Percentiles rank a stretch among this genome's conserved stretches.
phyloP scores from a whole-genome alignment of 495 filamentous ascomycete species.

The Hypoxylon crocopeplum region DNA sequence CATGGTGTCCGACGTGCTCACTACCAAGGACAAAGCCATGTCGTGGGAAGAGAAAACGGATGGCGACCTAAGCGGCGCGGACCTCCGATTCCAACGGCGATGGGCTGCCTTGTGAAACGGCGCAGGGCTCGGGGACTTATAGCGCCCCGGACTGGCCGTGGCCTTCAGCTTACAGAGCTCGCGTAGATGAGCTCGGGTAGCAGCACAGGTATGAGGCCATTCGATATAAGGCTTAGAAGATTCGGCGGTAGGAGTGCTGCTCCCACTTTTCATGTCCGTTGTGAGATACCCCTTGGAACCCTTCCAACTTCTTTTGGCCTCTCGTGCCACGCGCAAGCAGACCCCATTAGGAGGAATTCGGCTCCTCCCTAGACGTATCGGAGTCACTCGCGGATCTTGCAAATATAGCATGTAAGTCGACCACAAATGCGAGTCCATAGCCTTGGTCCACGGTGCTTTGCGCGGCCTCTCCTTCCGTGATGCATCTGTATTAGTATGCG shows the following conservation, averaged over 20 bases:
- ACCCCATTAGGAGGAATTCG: conserved; percentile 88
- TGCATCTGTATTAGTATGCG: conserved; percentile 3
- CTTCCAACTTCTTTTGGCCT: conserved; percentile 86
- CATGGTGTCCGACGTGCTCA: conserved; percentile 83
- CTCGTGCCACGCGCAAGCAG: conserved; percentile 84
- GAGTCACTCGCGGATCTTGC: conserved; percentile 90
- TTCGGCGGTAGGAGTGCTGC: conserved; percentile 68
- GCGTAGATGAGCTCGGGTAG: conserved; percentile 81
- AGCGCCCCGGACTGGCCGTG: conserved; percentile 61
- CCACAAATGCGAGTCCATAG: conserved; percentile 95
- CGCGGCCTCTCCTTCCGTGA: conserved; percentile 40
- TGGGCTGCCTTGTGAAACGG: conserved; percentile 67
- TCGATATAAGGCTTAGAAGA: conserved; percentile 51
- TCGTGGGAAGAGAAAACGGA: conserved; percentile 70
- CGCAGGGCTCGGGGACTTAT: conserved; percentile 76
- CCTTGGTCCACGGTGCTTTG: conserved; percentile 75
- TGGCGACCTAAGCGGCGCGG: conserved; percentile 43
- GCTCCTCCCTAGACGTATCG: conserved; percentile 89
- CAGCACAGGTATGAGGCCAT: conserved; percentile 85
- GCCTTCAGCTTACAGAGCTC: conserved; percentile 81
- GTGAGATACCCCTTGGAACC: conserved; percentile 54
- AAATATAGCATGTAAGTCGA: conserved; percentile 86
- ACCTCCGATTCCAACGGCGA: conserved; percentile 52
- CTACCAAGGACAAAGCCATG: conserved; percentile 82
- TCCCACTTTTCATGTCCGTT: conserved; percentile 61